phyloP scores from a whole-genome alignment of 2,329 filamentous ascomycete genomes.

The Blumeria graminis region DNA sequence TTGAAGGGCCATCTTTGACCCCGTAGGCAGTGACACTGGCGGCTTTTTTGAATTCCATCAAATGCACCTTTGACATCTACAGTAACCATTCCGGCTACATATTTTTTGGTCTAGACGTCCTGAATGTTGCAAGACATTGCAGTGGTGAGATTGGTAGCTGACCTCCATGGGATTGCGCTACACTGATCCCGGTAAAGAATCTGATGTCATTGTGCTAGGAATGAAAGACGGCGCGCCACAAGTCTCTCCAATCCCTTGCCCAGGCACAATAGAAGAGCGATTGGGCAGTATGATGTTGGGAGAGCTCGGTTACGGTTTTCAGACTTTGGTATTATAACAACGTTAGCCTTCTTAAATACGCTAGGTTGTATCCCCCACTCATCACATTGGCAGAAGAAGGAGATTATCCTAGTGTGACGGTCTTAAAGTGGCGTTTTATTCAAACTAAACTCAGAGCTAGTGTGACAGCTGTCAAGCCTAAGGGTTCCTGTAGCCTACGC shows the following conservation, averaged over 20 bases:
- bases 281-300: too few relatives aligned
- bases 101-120: background rate
- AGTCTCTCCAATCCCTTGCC: background rate
- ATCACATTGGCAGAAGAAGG: background rate
- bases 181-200: background rate
- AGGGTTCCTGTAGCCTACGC: too few relatives aligned
- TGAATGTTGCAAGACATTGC: background rate
- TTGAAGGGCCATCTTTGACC: background rate
- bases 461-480: too few relatives aligned
- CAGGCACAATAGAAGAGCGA: too few relatives aligned
- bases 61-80: background rate
- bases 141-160: background rate
- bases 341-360: background rate
- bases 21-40: background rate
- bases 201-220: background rate
- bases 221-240: background rate
- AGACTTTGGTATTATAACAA: background rate
- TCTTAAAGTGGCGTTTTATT: too few relatives aligned
- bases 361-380: background rate
- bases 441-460: too few relatives aligned
- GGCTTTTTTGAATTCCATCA: background rate
- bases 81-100: background rate
- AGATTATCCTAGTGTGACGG: background rate
- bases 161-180: background rate
- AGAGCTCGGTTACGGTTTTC: background rate